Conservation (phyloP, 106 monocot species). For the Dioscorea alata region DNA sequence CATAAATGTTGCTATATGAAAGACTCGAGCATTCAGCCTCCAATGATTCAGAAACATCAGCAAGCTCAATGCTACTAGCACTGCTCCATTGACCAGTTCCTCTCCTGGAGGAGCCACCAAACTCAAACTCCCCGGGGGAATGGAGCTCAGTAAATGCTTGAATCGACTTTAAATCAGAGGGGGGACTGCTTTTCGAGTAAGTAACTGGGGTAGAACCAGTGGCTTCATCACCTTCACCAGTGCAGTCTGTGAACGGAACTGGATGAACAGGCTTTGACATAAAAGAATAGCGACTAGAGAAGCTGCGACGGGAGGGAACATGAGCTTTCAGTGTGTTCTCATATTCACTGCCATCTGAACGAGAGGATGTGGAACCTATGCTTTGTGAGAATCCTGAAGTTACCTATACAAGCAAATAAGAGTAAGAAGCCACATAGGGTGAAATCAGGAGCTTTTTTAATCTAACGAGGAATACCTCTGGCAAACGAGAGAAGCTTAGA, state of each 20-base stretch:
- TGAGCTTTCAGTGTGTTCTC: slow-evolving; percentile 20
- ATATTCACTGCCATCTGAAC: slow-evolving; percentile 43
- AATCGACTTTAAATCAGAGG: slow-evolving; percentile 8
- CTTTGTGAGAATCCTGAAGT: slow-evolving; percentile 20
- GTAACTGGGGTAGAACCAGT: neutral
- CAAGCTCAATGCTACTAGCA: slow-evolving; percentile 27
- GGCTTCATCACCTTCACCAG: slow-evolving; percentile 16
- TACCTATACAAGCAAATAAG: slow-evolving; percentile 21
- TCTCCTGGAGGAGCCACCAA: slow-evolving; percentile 1
- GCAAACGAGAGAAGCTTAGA: too few species aligned
- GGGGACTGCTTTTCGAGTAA: neutral
- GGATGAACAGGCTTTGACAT: slow-evolving; percentile 46
- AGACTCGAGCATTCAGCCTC: slow-evolving; percentile 3
- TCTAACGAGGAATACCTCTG: too few species aligned
- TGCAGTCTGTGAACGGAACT: slow-evolving; percentile 21
- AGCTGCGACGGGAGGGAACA: slow-evolving; percentile 10
- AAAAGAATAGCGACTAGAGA: slow-evolving; percentile 36
- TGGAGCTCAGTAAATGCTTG: slow-evolving; percentile 10
- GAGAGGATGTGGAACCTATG: slow-evolving; percentile 31
- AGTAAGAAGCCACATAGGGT: neutral
- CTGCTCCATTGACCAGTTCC: slow-evolving; percentile 18
- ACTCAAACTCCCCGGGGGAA: slow-evolving; percentile 8
- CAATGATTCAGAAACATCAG: slow-evolving; percentile 19
- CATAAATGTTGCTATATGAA: slow-evolving; percentile 8
- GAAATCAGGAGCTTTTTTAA: too few species aligned